Percentiles rank a stretch among this genome's conserved stretches.
Conservation (phyloP, 140 eudicot species). For the Oenanthe javanica region DNA sequence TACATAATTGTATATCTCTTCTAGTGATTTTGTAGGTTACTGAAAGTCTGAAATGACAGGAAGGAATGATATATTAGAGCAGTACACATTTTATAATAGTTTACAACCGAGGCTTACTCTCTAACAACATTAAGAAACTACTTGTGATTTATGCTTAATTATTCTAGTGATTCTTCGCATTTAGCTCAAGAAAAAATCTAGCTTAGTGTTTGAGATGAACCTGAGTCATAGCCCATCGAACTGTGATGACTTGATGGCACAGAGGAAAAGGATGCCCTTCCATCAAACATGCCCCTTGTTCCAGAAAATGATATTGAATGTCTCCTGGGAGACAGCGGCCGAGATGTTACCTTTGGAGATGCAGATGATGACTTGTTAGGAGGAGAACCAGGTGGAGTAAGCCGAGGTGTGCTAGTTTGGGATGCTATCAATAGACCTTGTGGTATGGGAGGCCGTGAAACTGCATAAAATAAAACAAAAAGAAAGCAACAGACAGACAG, state of each 20-base stretch:
- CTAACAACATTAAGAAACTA: not conserved
- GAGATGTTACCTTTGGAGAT: constrained; percentile 67
- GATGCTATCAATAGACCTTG: constrained; percentile 60
- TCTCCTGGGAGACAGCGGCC: constrained; percentile 73
- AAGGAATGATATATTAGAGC: not conserved
- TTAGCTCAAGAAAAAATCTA: not conserved
- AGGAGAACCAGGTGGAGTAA: constrained; percentile 90
- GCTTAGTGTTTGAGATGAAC: constrained; percentile 12
- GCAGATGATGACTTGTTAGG: constrained; percentile 71
- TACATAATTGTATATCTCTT: too few relatives aligned
- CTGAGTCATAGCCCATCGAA: constrained; percentile 61
- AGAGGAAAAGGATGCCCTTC: constrained; percentile 60
- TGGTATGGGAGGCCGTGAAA: constrained; percentile 46
- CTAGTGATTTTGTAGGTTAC: too few relatives aligned
- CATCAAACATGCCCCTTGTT: constrained; percentile 56
- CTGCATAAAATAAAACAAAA: constrained; percentile 21
- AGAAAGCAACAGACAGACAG: not conserved
- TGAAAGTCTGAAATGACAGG: not conserved
- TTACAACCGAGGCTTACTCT: not conserved
- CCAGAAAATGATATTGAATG: constrained; percentile 64
- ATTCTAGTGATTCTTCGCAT: not conserved
- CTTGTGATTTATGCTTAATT: not conserved
- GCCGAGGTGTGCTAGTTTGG: constrained; percentile 70
- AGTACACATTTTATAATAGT: too few relatives aligned
- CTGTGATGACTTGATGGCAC: constrained; percentile 48